Conservation (phyloP, 768 basidiomycete species). For the Leucogyrophana mollusca region DNA sequence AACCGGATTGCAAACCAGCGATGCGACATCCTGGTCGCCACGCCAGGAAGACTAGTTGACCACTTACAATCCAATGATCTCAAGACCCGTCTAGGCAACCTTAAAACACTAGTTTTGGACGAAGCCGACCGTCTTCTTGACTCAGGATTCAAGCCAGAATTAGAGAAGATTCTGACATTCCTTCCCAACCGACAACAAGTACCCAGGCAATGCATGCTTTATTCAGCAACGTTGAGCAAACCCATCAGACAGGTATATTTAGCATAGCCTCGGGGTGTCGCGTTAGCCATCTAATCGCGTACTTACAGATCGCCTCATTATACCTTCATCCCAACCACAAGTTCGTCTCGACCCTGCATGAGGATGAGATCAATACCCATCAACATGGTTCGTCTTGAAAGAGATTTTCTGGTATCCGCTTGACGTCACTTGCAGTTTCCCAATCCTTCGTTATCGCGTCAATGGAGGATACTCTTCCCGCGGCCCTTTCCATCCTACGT, state of each 20-base stretch:
- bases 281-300: not conserved
- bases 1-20: slow-evolving; percentile 25
- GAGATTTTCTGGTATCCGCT: not conserved
- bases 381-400: slow-evolving; percentile 44
- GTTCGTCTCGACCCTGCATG: slow-evolving; percentile 59
- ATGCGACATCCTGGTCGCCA: slow-evolving; percentile 64
- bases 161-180: slow-evolving; percentile 57
- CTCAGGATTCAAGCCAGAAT: slow-evolving; percentile 66
- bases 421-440: slow-evolving; percentile 30
- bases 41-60: slow-evolving; percentile 75
- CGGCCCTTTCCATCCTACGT: slow-evolving; percentile 37
- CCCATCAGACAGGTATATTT: slow-evolving; percentile 53
- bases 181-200: slow-evolving; percentile 45
- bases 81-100: slow-evolving; percentile 30
- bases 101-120: slow-evolving; percentile 58
- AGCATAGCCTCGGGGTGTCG: not conserved
- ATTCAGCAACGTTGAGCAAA: slow-evolving; percentile 74
- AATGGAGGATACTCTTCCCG: slow-evolving; percentile 40
- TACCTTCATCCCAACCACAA: slow-evolving; percentile 26
- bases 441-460: slow-evolving; percentile 47
- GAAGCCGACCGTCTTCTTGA: slow-evolving; percentile 77
- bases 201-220: slow-evolving; percentile 65
- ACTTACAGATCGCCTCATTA: slow-evolving; percentile 22
- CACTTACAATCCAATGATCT: slow-evolving; percentile 52
- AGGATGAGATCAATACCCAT: slow-evolving; percentile 60